phyloP scores from a whole-genome alignment of 768 basidiomycete genomes.

The Russula lepida region DNA sequence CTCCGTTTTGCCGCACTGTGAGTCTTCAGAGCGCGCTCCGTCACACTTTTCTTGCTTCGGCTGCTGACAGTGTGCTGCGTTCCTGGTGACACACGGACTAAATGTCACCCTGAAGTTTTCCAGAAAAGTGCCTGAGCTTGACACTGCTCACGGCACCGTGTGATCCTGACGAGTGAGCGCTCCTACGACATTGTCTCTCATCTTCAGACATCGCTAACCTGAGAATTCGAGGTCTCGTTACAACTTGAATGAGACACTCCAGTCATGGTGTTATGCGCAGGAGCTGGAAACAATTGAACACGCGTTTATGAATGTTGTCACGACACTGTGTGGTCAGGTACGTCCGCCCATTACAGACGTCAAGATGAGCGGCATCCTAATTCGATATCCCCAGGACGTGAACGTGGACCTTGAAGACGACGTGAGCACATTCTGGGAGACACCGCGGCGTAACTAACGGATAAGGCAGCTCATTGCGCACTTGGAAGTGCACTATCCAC shows the following conservation, averaged over 20 bases:
- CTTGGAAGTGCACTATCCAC: conserved; percentile 22
- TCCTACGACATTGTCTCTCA: too few species aligned
- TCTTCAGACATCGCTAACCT: background rate
- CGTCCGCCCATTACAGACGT: background rate
- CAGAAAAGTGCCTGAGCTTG: conserved; percentile 21
- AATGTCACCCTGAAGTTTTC: conserved; percentile 14
- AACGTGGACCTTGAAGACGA: conserved; percentile 18
- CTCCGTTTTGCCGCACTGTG: conserved; percentile 23
- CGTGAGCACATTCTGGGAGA: background rate
- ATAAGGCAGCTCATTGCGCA: conserved; percentile 19
- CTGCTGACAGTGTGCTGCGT: background rate
- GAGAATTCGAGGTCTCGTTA: background rate
- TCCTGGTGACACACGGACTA: background rate
- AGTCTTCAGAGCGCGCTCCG: background rate
- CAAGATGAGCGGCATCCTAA: background rate
- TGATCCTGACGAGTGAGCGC: conserved; percentile 10
- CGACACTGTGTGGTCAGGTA: conserved; percentile 21
- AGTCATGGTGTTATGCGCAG: conserved; percentile 24
- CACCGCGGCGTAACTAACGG: background rate
- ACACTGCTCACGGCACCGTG: conserved; percentile 16
- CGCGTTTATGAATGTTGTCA: conserved; percentile 22
- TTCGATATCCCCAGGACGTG: conserved; percentile 6
- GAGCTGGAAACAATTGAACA: conserved; percentile 23
- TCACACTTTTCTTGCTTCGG: background rate
- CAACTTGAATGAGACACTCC: conserved; percentile 21